phyloP scores from a whole-genome alignment of 78 protist genomes.

The Dictyostelium citrinum region DNA sequence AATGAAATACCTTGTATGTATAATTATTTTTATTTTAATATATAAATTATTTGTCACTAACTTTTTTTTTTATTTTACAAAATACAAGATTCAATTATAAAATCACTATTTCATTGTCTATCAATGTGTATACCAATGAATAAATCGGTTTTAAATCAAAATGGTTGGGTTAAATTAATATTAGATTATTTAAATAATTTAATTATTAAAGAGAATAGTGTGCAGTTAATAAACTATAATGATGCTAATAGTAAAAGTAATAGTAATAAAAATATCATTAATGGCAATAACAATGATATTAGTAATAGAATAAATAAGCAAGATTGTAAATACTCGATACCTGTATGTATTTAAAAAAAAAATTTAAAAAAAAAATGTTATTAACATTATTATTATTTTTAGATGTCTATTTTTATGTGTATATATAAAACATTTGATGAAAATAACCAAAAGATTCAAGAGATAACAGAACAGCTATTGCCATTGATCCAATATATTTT shows the following conservation, averaged over 20 bases:
- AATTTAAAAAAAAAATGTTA: not conserved
- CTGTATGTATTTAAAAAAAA: not conserved
- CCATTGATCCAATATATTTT: not conserved
- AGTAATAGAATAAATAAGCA: not conserved
- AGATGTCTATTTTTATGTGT: conserved; percentile 38
- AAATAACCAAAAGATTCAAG: not conserved
- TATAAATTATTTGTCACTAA: no score
- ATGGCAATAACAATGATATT: not conserved
- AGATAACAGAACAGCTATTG: not conserved
- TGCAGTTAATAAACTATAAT: not conserved
- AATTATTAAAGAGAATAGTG: not conserved
- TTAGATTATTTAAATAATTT: not conserved
- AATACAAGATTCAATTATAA: not conserved
- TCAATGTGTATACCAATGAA: conserved; percentile 36
- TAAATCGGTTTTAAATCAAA: conserved; percentile 2
- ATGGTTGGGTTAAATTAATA: not conserved
- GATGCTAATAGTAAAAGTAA: not conserved
- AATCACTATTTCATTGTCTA: conserved; percentile 36
- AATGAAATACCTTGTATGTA: not conserved
- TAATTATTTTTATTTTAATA: not conserved
- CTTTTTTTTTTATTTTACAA: no score
- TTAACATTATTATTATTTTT: not conserved
- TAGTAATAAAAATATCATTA: not conserved
- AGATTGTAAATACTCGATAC: not conserved
- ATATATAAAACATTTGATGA: conserved; percentile 63